Base-by-base conservation (phyloP, 257 asterid species). In the Phtheirospermum japonicum region DNA sequence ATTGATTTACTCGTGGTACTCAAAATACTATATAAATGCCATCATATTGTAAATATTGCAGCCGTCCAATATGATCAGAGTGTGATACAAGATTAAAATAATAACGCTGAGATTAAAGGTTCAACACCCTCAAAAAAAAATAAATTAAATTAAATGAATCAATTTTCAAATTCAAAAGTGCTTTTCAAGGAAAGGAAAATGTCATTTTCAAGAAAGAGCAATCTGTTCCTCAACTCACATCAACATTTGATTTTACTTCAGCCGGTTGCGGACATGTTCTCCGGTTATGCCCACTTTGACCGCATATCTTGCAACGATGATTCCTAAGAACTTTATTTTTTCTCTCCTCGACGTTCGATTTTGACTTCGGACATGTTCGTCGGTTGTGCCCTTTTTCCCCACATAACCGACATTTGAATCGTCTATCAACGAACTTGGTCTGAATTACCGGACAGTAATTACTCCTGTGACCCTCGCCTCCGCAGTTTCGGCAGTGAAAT, bases 341-440 rank as follows among this genome's bases (percentile, higher is more conserved):
- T 17, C 5, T 42, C 49, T 17, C 70, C 10, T 66, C 71, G 30
- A 65, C 77, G 6, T 59, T 65, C 30, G 77, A 26, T 73, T 78
- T 87, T 49, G 75, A 69, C 71, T 68, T 83, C 34, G 71, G 77
- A 71, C 96, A 93, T 28, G 96, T 89, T 77, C 95, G 82, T 72
- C 84, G 78, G 75, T 93, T 93, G 76, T 93, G 97, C 68, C 97
- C 97, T 65, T 79, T 87, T 67, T 76, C 82, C 19, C 99, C 94
- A 71, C 97, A 93, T 63, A 82, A 37, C 20, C 80, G 84, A 64
- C 97, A 87, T 56, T 72, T 83, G 71, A 81, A 81, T 56, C 83
- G 82, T 66, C 75, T 74, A 49, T 84, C 87, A 0, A 13, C 66
- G 32, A 6, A 50, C 40, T 64, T 66, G 39, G 66, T 66, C 52